Conservation (phyloP, 2,329 filamentous ascomycete species). For the Talaromyces islandicus region DNA sequence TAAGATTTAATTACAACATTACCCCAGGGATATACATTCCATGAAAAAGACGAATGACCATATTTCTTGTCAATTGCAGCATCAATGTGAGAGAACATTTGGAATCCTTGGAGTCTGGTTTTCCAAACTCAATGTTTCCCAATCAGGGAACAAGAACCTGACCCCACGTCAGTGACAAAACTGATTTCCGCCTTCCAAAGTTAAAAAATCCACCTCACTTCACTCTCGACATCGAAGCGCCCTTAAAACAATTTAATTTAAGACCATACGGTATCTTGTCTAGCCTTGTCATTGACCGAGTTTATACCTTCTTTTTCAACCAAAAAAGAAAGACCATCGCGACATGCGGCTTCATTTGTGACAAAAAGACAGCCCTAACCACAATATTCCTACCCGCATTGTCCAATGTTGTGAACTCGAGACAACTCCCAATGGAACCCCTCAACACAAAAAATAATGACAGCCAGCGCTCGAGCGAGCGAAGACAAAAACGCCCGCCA, state of each 20-base stretch:
- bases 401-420: background rate
- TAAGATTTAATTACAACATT: background rate
- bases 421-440: background rate
- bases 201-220: background rate
- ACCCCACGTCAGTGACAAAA: background rate
- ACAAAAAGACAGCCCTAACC: background rate
- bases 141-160: background rate
- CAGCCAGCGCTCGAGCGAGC: background rate
- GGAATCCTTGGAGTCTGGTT: no score
- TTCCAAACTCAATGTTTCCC: background rate
- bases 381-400: background rate
- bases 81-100: background rate
- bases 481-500: slow-evolving; percentile 3
- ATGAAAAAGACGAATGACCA: background rate
- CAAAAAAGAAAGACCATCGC: background rate
- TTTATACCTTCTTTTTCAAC: background rate
- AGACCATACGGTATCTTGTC: background rate
- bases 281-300: background rate
- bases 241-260: background rate
- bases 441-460: background rate
- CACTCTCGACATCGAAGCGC: background rate
- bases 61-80: background rate
- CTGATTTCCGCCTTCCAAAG: background rate
- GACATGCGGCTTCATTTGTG: background rate
- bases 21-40: background rate